phyloP scores from a whole-genome alignment of 805 yeast species.

The Pichia paraexigua region DNA sequence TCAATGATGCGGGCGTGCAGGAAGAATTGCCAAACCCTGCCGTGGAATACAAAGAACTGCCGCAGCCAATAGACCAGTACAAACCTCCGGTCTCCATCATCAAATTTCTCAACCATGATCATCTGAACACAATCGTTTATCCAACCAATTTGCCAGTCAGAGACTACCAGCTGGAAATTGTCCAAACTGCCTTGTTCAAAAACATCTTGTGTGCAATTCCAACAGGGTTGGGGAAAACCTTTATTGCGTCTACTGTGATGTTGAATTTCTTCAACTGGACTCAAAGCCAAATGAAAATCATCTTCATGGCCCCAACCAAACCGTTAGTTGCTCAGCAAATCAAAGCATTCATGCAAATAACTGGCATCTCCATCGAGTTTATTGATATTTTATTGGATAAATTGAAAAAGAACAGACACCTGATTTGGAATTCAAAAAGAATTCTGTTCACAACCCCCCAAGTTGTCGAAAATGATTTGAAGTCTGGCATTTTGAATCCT shows the following conservation, averaged over 20 bases:
- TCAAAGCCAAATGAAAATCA: constrained; percentile 54
- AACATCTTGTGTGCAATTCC: constrained; percentile 88
- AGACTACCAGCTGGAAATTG: constrained; percentile 83
- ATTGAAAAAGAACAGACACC: constrained; percentile 49
- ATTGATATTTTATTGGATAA: constrained; percentile 68
- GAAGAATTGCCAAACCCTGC: too few species aligned
- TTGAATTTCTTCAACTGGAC: constrained; percentile 87
- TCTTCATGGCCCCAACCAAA: constrained; percentile 95
- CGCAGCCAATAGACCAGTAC: background rate
- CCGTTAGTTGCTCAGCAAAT: constrained; percentile 96
- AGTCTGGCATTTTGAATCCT: constrained; percentile 69
- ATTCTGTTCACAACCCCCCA: constrained; percentile 96
- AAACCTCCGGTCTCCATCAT: constrained; percentile 20
- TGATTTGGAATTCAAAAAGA: constrained; percentile 68
- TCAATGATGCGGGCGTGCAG: too few species aligned
- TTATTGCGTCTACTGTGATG: constrained; percentile 92
- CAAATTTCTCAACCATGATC: constrained; percentile 38
- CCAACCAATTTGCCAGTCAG: constrained; percentile 81
- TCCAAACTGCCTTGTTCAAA: constrained; percentile 57
- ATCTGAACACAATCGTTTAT: constrained; percentile 50
- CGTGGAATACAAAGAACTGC: constrained; percentile 1
- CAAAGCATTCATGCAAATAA: constrained; percentile 79
- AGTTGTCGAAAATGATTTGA: constrained; percentile 84
- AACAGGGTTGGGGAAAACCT: constrained; percentile 95
- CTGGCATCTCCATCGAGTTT: constrained; percentile 70